Percentiles rank a stretch among this genome's conserved stretches.
These are phyloP conservation scores for Colletotrichum neosansevieriae DNA, from an alignment of 2,329 filamentous ascomycete species.

Conservation along the genomic window DNA sequence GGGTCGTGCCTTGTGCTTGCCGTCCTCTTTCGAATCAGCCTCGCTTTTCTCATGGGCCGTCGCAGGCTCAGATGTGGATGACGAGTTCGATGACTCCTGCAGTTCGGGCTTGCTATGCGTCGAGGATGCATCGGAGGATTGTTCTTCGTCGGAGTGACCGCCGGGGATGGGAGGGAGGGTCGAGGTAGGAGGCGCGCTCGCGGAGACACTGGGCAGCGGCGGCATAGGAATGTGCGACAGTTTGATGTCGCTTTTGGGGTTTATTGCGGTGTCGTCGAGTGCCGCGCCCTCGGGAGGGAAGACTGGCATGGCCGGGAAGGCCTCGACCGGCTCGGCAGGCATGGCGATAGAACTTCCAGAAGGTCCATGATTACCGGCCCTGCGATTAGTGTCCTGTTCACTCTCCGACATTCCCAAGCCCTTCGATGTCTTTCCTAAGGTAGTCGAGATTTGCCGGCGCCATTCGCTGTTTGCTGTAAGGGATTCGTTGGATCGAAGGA, in stretches of 20 bases:
- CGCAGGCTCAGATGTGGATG: conserved; percentile 32
- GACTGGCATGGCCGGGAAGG: conserved; percentile 32
- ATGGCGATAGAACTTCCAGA: conserved; percentile 1
- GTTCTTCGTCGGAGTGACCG: conserved; percentile 39
- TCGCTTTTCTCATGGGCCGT: conserved; percentile 21
- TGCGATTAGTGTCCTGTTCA: conserved; percentile 13
- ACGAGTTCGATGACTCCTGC: conserved; percentile 24
- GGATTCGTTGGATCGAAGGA: neutral
- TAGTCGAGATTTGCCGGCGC: conserved; percentile 17
- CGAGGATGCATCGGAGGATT: conserved; percentile 37
- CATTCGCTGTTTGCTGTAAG: conserved; percentile 25
- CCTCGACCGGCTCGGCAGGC: conserved; percentile 28
- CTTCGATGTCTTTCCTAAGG: conserved; percentile 28
- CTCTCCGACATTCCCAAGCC: conserved; percentile 36
- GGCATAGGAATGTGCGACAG: conserved; percentile 37
- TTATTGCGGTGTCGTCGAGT: neutral
- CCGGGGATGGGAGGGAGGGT: conserved; percentile 37
- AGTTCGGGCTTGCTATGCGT: conserved; percentile 32
- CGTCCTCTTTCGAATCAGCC: conserved; percentile 14
- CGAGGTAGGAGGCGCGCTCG: conserved; percentile 39
- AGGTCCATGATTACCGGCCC: conserved; percentile 28
- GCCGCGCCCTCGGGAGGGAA: conserved; percentile 18
- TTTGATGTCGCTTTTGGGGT: conserved; percentile 29
- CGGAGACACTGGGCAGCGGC: conserved; percentile 26
- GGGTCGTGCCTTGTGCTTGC: conserved; percentile 2